Conservation (phyloP, 257 asterid species). For the Solanum pinnatisectum region DNA sequence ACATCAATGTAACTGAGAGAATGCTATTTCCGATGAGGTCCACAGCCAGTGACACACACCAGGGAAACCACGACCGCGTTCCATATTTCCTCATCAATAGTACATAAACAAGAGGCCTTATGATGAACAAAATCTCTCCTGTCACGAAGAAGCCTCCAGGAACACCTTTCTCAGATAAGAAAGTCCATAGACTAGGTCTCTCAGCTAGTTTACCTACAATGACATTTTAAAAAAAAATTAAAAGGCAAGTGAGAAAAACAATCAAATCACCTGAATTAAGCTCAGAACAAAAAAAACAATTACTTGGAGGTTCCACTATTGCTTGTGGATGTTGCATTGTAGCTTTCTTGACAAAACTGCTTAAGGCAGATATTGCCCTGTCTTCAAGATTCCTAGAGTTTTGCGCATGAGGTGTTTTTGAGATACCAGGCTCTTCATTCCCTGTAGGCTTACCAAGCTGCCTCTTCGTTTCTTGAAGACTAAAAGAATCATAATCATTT, state of each 20-base stretch:
- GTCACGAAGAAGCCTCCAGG: conserved; percentile 59
- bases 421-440: conserved; percentile 3
- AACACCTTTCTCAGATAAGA: conserved; percentile 66
- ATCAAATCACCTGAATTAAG: not conserved
- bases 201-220: conserved; percentile 4
- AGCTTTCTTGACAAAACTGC: conserved; percentile 68
- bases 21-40: conserved; percentile 70
- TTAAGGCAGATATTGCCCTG: conserved; percentile 82
- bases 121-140: conserved; percentile 72
- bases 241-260: not conserved
- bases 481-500: conserved; percentile 18
- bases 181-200: conserved; percentile 39
- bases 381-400: conserved; percentile 62
- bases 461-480: conserved; percentile 16
- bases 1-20: conserved; percentile 29
- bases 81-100: conserved; percentile 68
- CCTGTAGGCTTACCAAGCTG: conserved; percentile 8
- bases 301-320: conserved; percentile 55
- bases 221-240: not conserved
- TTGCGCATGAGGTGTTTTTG: conserved; percentile 25
- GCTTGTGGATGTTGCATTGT: conserved; percentile 61
- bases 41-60: conserved; percentile 60
- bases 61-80: conserved; percentile 73
- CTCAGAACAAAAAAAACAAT: not conserved
- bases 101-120: conserved; percentile 84